These are phyloP conservation scores for Astragalus glycyphyllos DNA, from an alignment of 306 rosid genomes.

Conservation along the genomic window DNA sequence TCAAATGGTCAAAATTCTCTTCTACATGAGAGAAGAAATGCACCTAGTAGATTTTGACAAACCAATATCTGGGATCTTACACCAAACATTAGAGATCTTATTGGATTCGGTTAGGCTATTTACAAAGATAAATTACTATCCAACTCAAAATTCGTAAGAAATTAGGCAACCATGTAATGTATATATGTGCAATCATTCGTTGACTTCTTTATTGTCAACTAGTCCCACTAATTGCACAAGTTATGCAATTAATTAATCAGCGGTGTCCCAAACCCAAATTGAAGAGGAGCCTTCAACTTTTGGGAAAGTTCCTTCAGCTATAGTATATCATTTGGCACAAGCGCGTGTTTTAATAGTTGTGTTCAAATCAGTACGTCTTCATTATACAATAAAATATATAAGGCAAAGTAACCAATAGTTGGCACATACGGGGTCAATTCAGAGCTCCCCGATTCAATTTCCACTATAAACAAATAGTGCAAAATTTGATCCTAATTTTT, in stretches of 20 bases:
- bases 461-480: no score
- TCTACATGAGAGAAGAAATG: no score
- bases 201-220: slow-evolving; percentile 52
- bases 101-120: slow-evolving; percentile 23
- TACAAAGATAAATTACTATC: slow-evolving; percentile 9
- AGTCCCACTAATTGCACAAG: slow-evolving; percentile 41
- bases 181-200: slow-evolving; percentile 24
- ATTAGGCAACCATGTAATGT: not conserved
- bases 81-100: not conserved
- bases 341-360: not conserved
- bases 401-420: no score
- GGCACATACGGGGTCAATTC: no score
- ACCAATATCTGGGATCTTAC: no score
- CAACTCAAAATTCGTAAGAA: slow-evolving; percentile 22
- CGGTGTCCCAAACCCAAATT: slow-evolving; percentile 12
- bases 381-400: no score
- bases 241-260: slow-evolving; percentile 30
- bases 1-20: no score
- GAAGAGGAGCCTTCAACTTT: slow-evolving; percentile 29
- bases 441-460: no score
- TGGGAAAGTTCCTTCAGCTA: slow-evolving; percentile 26
- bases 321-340: not conserved
- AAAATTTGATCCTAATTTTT: no score
- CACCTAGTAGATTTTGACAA: no score
- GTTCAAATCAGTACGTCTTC: not conserved